Evolutionary conservation across 768 basidiomycete species (phyloP), one percentile per base, ranked within the genome.

Genomic region (Phaeolepiota aurea): DNA sequence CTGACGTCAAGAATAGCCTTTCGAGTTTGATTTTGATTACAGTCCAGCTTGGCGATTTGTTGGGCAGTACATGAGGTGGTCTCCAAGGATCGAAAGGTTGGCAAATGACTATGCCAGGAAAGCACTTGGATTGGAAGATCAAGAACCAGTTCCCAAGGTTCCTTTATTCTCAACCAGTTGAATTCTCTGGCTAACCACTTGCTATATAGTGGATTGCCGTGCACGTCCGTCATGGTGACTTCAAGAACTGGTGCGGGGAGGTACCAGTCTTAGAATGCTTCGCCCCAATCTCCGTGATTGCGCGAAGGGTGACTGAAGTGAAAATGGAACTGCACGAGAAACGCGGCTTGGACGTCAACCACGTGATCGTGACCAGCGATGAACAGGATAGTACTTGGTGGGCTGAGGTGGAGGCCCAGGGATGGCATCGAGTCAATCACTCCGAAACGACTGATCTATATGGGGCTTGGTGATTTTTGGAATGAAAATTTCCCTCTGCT

Each of bases 351-450:
- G 54, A 44, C 5, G 71, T 72, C n/a, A 56, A 70, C 3, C 65
- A 74, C 46, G 73, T 82, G 18, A 63, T 83, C 32, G 68, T 81
- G 66, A 82, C 78, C 13, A 80, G 77, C 44, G 81, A 83, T 49
- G 79, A 83, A 51, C 50, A 57, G 32, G 64, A 78, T 48, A 48
- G 64, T 9, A 61, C 57, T n/a, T 81, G 75, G 77, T 81, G 76
- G 76, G 55, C 63, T n/a, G 68, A 66, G 15, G 71, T 77, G 4
- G 53, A 54, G 23, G 54, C 58, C 16, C 57, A 57, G 32, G 78
- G 78, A 1, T 82, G 79, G 78, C 63, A 61, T 22, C 51, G 52
- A 13, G 54, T 77, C 21, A 70, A 80, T 50, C 76, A 76, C 52
- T 60, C 68, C 5, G 46, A 54, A 14, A 77, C 77, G 3, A 64